These are phyloP conservation scores for Alternaria atra DNA, from an alignment of 2,329 filamentous ascomycete genomes.

Conservation along the genomic window DNA sequence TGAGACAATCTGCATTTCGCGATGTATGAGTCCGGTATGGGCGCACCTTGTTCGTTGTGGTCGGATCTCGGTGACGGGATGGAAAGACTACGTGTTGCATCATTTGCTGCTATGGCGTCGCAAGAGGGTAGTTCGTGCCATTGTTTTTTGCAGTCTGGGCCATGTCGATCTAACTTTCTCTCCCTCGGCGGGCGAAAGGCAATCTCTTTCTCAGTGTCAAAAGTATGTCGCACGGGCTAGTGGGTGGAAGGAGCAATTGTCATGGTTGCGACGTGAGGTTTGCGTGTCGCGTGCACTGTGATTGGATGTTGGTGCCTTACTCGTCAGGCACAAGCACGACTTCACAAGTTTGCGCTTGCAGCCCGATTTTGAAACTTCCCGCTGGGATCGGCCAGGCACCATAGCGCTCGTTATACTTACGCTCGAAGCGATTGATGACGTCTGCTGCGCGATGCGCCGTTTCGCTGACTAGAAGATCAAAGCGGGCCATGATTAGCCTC, in stretches of 20 bases:
- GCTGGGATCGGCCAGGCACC: slow-evolving; percentile 21
- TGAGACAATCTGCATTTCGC: slow-evolving; percentile 41
- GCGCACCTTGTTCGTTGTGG: slow-evolving; percentile 13
- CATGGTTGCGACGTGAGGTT: slow-evolving; percentile 8
- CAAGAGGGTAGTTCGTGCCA: slow-evolving; percentile 20
- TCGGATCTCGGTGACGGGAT: slow-evolving; percentile 10
- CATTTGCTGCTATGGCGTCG: slow-evolving; percentile 5
- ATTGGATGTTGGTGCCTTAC: slow-evolving; percentile 28
- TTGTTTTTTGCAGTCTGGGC: slow-evolving; percentile 19
- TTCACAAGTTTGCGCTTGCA: slow-evolving; percentile 9
- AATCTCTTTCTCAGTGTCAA: slow-evolving; percentile 27
- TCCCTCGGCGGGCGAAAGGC: slow-evolving; percentile 4
- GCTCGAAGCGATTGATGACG: slow-evolving; percentile 41
- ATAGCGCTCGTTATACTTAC: slow-evolving; percentile 30
- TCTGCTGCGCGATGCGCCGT: slow-evolving; percentile 29
- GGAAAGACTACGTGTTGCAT: not conserved
- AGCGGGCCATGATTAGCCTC: slow-evolving; percentile 12
- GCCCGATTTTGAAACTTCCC: slow-evolving; percentile 27
- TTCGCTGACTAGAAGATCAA: slow-evolving; percentile 30
- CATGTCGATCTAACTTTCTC: not conserved
- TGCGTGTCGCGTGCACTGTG: slow-evolving; percentile 22
- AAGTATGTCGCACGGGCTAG: slow-evolving; percentile 23
- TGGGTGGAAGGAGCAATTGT: slow-evolving; percentile 3
- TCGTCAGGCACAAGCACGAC: slow-evolving; percentile 15
- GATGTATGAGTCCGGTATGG: slow-evolving; percentile 29